Conservation (phyloP, 2,329 filamentous ascomycete genomes). For the Knoxdaviesia proteae region DNA sequence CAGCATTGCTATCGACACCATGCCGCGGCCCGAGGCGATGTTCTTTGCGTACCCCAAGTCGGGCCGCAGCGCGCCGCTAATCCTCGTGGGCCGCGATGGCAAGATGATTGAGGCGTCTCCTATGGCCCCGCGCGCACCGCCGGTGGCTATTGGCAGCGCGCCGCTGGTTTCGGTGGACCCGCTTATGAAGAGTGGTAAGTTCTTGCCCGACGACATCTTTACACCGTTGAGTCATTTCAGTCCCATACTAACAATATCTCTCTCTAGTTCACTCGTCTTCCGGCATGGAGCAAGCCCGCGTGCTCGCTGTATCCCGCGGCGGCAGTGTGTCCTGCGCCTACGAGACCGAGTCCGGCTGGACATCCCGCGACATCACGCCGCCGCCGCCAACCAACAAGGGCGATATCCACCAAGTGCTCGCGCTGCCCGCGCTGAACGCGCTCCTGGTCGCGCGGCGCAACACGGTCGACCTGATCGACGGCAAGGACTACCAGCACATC, state of each 20-base stretch:
- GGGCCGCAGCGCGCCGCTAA: conserved; percentile 13
- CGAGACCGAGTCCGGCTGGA: conserved; percentile 19
- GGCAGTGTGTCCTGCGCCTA: not conserved
- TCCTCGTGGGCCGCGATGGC: conserved; percentile 45
- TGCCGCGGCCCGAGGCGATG: conserved; percentile 39
- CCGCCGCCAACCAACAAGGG: conserved; percentile 20
- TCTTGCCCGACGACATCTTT: not conserved
- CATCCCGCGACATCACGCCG: conserved; percentile 21
- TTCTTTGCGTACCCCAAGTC: conserved; percentile 26
- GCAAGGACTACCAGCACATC: conserved; percentile 24
- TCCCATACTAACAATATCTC: too few relatives aligned
- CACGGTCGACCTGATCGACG: conserved; percentile 35
- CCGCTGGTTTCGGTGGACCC: conserved; percentile 27
- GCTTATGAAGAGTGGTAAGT: conserved; percentile 23
- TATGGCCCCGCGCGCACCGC: conserved; percentile 17
- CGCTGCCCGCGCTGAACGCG: conserved; percentile 33
- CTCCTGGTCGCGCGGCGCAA: conserved; percentile 38
- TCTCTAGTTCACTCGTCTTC: not conserved
- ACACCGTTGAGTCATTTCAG: too few relatives aligned
- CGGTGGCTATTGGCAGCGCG: conserved; percentile 24
- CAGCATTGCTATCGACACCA: conserved; percentile 17
- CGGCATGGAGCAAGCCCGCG: not conserved
- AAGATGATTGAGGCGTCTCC: conserved; percentile 36
- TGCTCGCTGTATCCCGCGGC: not conserved
- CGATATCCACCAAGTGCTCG: conserved; percentile 30